phyloP scores from a whole-genome alignment of 2,329 filamentous ascomycete species.

The Periconia digitata region DNA sequence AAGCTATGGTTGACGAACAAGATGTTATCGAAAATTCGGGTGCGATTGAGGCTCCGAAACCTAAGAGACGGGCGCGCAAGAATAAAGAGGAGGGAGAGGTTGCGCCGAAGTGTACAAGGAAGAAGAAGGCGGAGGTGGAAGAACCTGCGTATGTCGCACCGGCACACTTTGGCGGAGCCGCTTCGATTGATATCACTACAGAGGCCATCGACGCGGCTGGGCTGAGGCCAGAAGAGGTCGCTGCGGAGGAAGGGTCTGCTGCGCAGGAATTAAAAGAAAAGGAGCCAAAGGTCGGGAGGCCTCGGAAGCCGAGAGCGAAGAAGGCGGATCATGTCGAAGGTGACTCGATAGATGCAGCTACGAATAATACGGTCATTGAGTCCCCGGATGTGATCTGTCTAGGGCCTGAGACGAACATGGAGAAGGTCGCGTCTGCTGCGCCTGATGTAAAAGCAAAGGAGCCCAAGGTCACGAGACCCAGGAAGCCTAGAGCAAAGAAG shows the following conservation, averaged over 20 bases:
- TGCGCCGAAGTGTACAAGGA: not conserved
- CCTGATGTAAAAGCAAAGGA: conserved; percentile 1
- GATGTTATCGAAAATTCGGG: not conserved
- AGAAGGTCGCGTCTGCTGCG: no score
- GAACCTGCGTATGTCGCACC: conserved; percentile 19
- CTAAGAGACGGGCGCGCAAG: conserved; percentile 28
- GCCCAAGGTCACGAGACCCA: conserved; percentile 26
- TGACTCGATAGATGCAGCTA: conserved; percentile 17
- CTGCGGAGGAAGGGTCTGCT: no score
- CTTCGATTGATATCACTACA: not conserved
- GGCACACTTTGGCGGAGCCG: conserved; percentile 17
- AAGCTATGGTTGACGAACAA: conserved; percentile 6
- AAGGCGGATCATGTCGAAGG: conserved; percentile 22
- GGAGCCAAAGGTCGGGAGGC: not conserved
- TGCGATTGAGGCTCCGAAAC: conserved; percentile 17
- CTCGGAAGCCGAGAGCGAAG: conserved; percentile 32
- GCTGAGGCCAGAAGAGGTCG: no score
- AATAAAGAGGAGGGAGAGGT: conserved; percentile 13
- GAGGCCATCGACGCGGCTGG: no score
- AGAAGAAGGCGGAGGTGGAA: not conserved
- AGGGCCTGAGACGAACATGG: conserved; percentile 9
- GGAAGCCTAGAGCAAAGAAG: conserved; percentile 37
- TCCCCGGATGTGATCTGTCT: not conserved
- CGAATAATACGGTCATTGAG: no score
- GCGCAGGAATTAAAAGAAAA: no score